Evolutionary conservation across 352 stramenopile species (phyloP).

Genomic region (Phytophthora citricola): DNA sequence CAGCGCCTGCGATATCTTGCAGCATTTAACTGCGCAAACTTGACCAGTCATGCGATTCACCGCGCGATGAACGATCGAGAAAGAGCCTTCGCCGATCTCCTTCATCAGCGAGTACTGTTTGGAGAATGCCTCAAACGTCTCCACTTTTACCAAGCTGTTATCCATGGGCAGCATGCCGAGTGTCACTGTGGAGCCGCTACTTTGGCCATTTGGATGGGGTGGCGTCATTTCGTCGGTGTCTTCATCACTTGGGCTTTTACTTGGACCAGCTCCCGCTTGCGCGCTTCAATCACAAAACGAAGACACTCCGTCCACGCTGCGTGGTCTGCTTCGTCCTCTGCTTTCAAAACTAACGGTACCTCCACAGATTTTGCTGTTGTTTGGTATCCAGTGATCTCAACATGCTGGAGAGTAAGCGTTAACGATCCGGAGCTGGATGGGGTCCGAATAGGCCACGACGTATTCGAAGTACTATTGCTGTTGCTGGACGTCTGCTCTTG

Average conservation of each 20-base stretch:
- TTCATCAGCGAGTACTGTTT: slow-evolving; percentile 77
- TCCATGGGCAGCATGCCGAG: background rate
- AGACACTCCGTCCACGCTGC: slow-evolving; percentile 60
- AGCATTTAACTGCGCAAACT: slow-evolving; percentile 81
- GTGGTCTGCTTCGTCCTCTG: slow-evolving; percentile 51
- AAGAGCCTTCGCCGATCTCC: slow-evolving; percentile 85
- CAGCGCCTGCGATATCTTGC: slow-evolving; percentile 64
- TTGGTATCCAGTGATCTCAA: slow-evolving; percentile 50
- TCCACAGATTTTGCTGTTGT: slow-evolving; percentile 50
- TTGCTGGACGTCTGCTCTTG: background rate
- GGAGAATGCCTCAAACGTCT: slow-evolving; percentile 46
- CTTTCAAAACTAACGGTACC: slow-evolving; percentile 56
- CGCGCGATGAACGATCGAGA: slow-evolving; percentile 83
- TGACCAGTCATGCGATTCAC: slow-evolving; percentile 71
- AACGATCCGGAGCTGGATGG: slow-evolving; percentile 35
- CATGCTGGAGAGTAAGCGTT: slow-evolving; percentile 52
- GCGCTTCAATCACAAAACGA: slow-evolving; percentile 56
- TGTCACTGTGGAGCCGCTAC: slow-evolving; percentile 6
- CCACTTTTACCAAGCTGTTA: slow-evolving; percentile 20
- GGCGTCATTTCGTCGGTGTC: slow-evolving; percentile 9
- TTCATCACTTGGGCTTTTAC: slow-evolving; percentile 21
- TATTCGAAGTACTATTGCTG: slow-evolving; percentile 9
- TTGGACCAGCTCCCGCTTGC: slow-evolving; percentile 41
- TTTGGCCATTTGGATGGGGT: slow-evolving; percentile 3
- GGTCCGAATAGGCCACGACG: slow-evolving; percentile 13